phyloP scores from a whole-genome alignment of 495 filamentous ascomycete species.

The Lophiostoma macrostomum region DNA sequence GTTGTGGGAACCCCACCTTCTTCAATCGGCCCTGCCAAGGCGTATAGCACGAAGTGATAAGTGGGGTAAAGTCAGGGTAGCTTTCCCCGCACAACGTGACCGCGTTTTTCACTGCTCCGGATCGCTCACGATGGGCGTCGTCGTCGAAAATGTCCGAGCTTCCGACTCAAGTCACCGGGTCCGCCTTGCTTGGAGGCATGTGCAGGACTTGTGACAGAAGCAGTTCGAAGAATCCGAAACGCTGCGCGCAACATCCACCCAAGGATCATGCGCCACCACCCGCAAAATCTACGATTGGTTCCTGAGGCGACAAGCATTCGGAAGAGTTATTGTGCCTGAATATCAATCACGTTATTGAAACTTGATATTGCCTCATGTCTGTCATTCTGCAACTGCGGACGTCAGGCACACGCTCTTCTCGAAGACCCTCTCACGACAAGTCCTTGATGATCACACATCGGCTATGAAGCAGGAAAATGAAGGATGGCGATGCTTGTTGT shows the following conservation, averaged over 20 bases:
- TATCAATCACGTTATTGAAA: slow-evolving; percentile 1
- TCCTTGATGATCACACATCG: background rate
- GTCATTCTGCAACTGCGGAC: background rate
- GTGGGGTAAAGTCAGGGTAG: slow-evolving; percentile 1
- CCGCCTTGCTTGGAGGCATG: no score
- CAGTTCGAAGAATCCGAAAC: slow-evolving; percentile 4
- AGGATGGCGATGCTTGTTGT: background rate
- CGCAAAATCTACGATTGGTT: background rate
- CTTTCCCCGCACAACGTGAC: slow-evolving; percentile 16
- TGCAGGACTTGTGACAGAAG: background rate
- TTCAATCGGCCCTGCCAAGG: background rate
- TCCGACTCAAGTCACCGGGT: no score
- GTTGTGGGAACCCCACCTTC: slow-evolving; percentile 3
- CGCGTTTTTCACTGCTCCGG: no score
- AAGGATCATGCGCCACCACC: slow-evolving; percentile 5
- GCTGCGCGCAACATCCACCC: background rate
- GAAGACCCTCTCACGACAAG: background rate
- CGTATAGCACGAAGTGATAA: background rate
- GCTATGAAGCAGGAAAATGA: background rate
- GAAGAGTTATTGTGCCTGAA: slow-evolving; percentile 5
- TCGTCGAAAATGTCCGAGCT: no score
- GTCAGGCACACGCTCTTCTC: background rate
- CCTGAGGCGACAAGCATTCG: background rate
- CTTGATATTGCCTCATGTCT: background rate
- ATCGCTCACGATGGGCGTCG: no score